phyloP scores from a whole-genome alignment of 177 flowering plant species.

The Vitis hybrid region DNA sequence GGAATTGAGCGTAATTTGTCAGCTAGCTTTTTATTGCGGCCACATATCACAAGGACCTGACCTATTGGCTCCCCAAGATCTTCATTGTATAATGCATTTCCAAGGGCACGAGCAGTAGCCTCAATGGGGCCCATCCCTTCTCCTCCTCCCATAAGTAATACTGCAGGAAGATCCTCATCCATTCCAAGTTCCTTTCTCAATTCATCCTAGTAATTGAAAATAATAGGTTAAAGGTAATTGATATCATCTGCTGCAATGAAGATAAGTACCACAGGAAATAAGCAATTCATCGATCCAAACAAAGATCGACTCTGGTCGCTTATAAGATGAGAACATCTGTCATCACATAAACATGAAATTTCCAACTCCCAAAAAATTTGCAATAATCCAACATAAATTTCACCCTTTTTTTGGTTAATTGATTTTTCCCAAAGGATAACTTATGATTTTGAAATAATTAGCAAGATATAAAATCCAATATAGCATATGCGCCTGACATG shows the following conservation, averaged over 20 bases:
- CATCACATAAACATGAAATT: background rate
- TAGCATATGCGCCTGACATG: no score
- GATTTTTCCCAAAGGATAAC: background rate
- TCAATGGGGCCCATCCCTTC: slow-evolving; percentile 99
- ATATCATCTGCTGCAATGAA: background rate
- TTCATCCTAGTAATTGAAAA: slow-evolving; percentile 40
- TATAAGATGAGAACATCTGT: background rate
- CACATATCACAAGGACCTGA: slow-evolving; percentile 90
- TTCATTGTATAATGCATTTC: slow-evolving; percentile 73
- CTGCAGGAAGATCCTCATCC: slow-evolving; percentile 94
- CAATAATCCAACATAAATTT: no score
- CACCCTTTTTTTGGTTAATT: no score
- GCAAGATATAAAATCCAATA: background rate
- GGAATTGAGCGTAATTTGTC: slow-evolving; percentile 58
- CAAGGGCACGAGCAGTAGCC: slow-evolving; percentile 89
- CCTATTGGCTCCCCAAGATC: slow-evolving; percentile 68
- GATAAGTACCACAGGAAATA: background rate
- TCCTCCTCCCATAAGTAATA: slow-evolving; percentile 96
- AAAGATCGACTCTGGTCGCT: background rate
- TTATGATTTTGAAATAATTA: background rate
- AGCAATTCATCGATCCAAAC: background rate
- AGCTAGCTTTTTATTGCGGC: slow-evolving; percentile 86
- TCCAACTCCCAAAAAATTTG: background rate
- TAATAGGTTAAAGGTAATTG: background rate
- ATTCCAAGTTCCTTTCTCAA: slow-evolving; percentile 81